A percentile compares a stretch with the other conserved stretches of the same genome.
These are phyloP conservation scores for Aspergillus nanangensis DNA, from an alignment of 495 filamentous ascomycete genomes.

Conservation along the genomic window DNA sequence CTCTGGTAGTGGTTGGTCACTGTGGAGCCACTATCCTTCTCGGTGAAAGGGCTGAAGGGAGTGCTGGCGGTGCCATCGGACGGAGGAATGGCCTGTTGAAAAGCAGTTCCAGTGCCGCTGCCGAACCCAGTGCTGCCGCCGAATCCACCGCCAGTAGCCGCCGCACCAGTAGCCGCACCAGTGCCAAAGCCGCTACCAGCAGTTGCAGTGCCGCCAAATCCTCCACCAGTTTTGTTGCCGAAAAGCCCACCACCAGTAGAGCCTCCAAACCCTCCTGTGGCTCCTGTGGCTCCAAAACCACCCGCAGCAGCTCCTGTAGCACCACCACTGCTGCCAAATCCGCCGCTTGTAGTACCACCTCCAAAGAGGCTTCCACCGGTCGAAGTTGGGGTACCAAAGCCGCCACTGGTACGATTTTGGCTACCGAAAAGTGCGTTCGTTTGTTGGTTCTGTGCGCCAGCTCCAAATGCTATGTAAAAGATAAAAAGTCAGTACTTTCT, in stretches of 20 bases:
- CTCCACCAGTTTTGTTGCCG: conserved; percentile 30
- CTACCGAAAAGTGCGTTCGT: conserved; percentile 34
- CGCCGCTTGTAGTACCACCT: conserved; percentile 30
- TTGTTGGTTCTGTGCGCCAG: conserved; percentile 29
- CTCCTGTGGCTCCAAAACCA: conserved; percentile 14
- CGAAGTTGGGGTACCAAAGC: conserved; percentile 33
- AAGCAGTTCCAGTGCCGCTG: conserved; percentile 41
- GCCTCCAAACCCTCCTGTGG: conserved; percentile 7
- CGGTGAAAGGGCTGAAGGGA: conserved; percentile 68
- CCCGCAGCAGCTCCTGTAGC: too few relatives aligned
- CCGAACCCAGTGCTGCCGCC: conserved; percentile 40
- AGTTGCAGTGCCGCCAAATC: conserved; percentile 22
- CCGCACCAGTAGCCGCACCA: conserved; percentile 12
- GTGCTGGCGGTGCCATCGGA: conserved; percentile 68
- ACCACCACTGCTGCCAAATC: conserved; percentile 18
- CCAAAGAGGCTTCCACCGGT: conserved; percentile 50
- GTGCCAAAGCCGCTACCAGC: conserved; percentile 38
- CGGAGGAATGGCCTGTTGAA: conserved; percentile 35
- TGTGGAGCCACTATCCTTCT: conserved; percentile 67
- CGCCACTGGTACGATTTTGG: conserved; percentile 37
- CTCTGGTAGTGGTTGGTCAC: conserved; percentile 77
- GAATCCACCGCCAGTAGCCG: conserved; percentile 22
- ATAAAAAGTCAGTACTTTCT: neutral
- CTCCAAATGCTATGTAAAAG: conserved; percentile 35
- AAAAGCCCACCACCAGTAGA: conserved; percentile 36